Evolutionary conservation across 2,329 filamentous ascomycete genomes (phyloP), one percentile per base, ranked within the genome.

Genomic region (Sporothrix phasma): DNA sequence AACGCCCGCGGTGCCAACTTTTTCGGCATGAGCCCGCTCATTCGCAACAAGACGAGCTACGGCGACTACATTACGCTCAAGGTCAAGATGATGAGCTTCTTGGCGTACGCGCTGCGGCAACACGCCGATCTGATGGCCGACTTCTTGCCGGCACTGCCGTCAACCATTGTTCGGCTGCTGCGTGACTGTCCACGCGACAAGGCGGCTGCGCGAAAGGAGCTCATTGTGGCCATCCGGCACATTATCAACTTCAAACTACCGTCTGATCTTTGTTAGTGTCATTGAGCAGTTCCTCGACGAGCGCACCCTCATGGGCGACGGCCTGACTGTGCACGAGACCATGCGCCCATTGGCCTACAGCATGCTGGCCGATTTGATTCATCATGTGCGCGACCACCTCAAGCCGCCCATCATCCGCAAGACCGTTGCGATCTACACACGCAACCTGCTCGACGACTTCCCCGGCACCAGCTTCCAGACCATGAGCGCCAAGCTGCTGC

Each of bases 201-300:
- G 72, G 97, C 93, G 0, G 88, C 89, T 2, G 90, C 93, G 1
- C 84, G 95, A 19, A 99, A 99, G 74, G 94, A 99, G 75, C 80
- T 99, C 22, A 79, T 99, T 49, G 94, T 99, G 61, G 95, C 94
- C 0, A 97, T 99, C 65, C 85, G 95, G 24, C 95, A 99, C 72
- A 97, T 99, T 70, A 97, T 99, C 75, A 99, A 97, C 76, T 97
- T 97, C 77, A 97, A n/a, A 97, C 73, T 97, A 97, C 70, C 82
- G 94, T 64, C 93, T 92, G 72, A 96, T 97, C 62, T 99, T 99
- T 72, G 78, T 97, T 29, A 87, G 87, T 43, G 96, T 96, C 75
- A 97, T 99, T 69, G 92, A 97, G 69, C 92, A 97, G 73, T 81
- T 99, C 41, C 79, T 99, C 53, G 94, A 99, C 69, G 92, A 97